Base-by-base conservation (phyloP, 2,329 filamentous ascomycete genomes). In the Cercospora nicotianae region DNA sequence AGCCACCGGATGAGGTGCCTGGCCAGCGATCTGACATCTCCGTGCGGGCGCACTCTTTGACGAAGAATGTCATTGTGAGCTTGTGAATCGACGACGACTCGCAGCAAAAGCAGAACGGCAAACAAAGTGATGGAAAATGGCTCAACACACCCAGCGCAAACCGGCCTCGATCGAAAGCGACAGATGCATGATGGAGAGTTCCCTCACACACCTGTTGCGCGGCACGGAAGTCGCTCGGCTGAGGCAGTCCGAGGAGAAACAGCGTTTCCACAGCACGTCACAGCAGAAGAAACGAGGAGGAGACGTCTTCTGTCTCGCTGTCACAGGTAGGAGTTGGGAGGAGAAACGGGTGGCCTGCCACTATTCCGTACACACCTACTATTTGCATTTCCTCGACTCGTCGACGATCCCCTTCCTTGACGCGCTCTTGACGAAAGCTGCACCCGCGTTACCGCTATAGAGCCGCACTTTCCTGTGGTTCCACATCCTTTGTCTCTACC, bases 211-310 rank as follows among this genome's bases (percentile, higher is more conserved):
- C 23, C 36, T 42, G 36, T 55, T 51, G 45, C 55, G 31, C 31
- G 55, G 31, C 55, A 59, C 45, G 62, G 62, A 64, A 20, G n/a
- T 64, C 13, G 33, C 51, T 64, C 62, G 62, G 61, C 45, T 16
- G 20, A 62, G 23, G 60, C 39, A 45, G 12, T 18, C 61, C 61
- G 61, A 63, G 28, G 51, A 64, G 28, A 55, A 63, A 31, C n/a
- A 36, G 16, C 61, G 31, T 26, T 63, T 31, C 30, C 28, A 55
- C 42, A 63, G 61, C 61, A 63, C 61, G 61, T 63, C 42, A 63
- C 55, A 33, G 55, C 55, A 59, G 55, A 59, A 59, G 55, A 31
- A 59, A 59, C 28, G n/a, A 36, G 16, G 28, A 58, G 28, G 6
- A 16, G 48, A 23, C 20, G 20, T 28, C 9, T 12, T 2, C 13